Conservation (phyloP, 345 rosid genomes). For the Corymbia maculata region DNA sequence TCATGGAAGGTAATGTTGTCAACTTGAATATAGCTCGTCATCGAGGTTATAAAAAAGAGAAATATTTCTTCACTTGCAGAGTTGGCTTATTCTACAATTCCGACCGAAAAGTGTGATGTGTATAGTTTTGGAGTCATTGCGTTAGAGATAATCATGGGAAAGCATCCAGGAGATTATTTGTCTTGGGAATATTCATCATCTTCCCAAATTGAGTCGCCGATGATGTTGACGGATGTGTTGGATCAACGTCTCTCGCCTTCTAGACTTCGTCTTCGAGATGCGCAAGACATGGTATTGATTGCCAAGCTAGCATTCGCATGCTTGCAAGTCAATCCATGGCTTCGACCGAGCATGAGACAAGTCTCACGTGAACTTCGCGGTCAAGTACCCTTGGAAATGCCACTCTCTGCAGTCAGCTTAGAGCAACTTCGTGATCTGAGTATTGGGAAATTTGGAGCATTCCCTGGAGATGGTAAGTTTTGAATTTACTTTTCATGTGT, state of each 20-base stretch:
- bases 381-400: neutral
- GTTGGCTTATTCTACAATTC: neutral
- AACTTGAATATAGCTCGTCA: too few species aligned
- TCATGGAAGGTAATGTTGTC: neutral
- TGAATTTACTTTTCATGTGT: neutral
- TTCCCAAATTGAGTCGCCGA: neutral
- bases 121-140: neutral
- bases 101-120: neutral
- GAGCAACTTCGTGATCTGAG: neutral
- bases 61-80: neutral
- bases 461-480: neutral
- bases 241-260: neutral
- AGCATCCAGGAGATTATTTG: neutral
- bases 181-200: neutral
- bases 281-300: neutral
- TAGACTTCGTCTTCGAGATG: neutral
- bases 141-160: neutral
- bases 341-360: neutral
- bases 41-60: too few species aligned
- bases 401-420: neutral
- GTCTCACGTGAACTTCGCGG: neutral
- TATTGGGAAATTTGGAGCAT: neutral
- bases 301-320: neutral
- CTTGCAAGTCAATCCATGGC: neutral
- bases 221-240: neutral